A percentile compares a stretch with the other conserved stretches of the same genome.
Conservation (phyloP, 129 eudicot genomes). For the Scalesia atractyloides region DNA sequence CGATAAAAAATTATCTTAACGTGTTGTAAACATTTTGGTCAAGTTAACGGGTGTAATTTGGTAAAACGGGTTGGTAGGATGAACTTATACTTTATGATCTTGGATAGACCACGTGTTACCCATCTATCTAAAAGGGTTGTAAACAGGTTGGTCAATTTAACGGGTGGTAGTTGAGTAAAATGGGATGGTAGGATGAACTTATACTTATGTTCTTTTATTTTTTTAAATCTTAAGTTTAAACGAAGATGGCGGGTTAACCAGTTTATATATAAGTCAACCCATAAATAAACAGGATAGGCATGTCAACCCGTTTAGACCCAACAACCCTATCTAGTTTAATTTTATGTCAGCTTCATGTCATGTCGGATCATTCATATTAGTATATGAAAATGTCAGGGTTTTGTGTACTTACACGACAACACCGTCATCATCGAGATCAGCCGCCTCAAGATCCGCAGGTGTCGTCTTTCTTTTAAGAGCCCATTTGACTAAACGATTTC, state of each 20-base stretch:
- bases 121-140: too few relatives aligned
- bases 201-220: too few relatives aligned
- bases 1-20: not conserved
- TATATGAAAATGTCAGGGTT: constrained; percentile 4
- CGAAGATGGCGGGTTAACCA: not conserved
- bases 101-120: too few relatives aligned
- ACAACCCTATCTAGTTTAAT: constrained; percentile 20
- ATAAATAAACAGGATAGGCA: not conserved
- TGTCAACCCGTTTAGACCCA: not conserved
- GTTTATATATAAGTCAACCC: not conserved
- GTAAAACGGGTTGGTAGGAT: not conserved
- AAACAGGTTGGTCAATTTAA: too few relatives aligned
- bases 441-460: constrained; percentile 78
- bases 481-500: constrained; percentile 55
- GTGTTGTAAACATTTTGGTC: not conserved
- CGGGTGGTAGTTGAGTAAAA: constrained; percentile 57
- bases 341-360: not conserved
- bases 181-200: constrained; percentile 36
- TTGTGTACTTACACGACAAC: constrained; percentile 64
- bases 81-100: too few relatives aligned
- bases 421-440: constrained; percentile 84
- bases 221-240: constrained; percentile 1
- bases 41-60: not conserved
- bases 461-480: constrained; percentile 77
- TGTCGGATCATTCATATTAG: not conserved